Evolutionary conservation across 495 filamentous ascomycete species (phyloP), one percentile per base, ranked within the genome.

Genomic region (Pseudoneurospora amorphoporcata): DNA sequence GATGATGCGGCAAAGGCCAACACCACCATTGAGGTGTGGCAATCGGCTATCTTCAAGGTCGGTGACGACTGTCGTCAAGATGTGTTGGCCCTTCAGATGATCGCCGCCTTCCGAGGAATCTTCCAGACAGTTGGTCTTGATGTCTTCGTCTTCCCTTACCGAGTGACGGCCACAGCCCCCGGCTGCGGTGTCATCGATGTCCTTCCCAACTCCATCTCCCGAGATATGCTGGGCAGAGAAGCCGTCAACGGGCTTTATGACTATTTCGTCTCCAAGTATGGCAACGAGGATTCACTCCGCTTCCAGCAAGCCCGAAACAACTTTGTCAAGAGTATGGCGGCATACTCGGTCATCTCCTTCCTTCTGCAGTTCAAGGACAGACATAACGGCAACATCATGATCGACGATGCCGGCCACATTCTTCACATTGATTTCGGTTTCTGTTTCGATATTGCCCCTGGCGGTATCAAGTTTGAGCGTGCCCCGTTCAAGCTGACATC

Each of bases 321-420:
- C 78, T 99, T 99, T 76, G 94, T 99, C 77, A 98, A 98, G 86
- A 97, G 93, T 83, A 98, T 99, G 96, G 96, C 96, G 3, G 95
- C 95, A n/a, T 98, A 99, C 81, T 97, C 93, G n/a, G 90, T 98
- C 72, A 98, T 98, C 70, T 95, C 93, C 0, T 98, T 96, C 81
- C 86, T 99, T 8, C 84, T 99, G 38, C 97, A 99, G 78, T 97
- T 99, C 89, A 99, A 99, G 81, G 96, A 99, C 81, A 89, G 96
- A 6, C 96, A 99, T 82, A 99, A 99, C 79, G 96, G 96, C 53
- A 99, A 99, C 82, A 98, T 99, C 84, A 98, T 99, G 96, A 88
- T 99, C 53, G 94, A 98, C 78, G 94, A 97, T 77, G 92, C 91
- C 3, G 96, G 96, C 6, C 95, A 98, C 82, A 97, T 99, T 79